phyloP scores from a whole-genome alignment of 192 early-diverging fungal species.

The Coemansia sp. region DNA sequence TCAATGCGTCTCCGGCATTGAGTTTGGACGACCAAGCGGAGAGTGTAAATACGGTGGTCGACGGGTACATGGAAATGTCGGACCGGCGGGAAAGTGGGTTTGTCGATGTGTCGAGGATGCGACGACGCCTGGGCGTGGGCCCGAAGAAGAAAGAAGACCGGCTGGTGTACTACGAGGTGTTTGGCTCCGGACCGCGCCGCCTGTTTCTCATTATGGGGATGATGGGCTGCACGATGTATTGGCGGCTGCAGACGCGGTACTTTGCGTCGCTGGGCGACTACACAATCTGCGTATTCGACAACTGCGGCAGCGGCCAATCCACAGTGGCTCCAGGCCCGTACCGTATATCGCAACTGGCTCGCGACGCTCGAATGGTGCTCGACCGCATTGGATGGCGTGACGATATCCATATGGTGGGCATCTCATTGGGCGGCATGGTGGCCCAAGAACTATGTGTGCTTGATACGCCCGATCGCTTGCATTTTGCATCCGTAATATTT shows the following conservation, averaged over 20 bases:
- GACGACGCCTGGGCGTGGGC: conserved; percentile 13
- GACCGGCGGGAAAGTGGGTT: conserved; percentile 23
- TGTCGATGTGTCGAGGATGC: conserved; percentile 19
- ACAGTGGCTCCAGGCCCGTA: conserved; percentile 30
- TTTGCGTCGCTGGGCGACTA: conserved; percentile 68
- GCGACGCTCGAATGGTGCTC: conserved; percentile 68
- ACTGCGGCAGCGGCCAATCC: conserved; percentile 72
- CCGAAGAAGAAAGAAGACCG: conserved; percentile 11
- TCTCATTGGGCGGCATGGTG: conserved; percentile 89
- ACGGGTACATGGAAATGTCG: conserved; percentile 22
- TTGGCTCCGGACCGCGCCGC: conserved; percentile 69
- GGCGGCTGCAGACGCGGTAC: conserved; percentile 61
- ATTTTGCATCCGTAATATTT: conserved; percentile 35
- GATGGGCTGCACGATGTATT: conserved; percentile 46
- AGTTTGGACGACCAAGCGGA: background rate
- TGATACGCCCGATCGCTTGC: background rate
- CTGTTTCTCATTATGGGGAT: conserved; percentile 75
- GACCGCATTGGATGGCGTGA: conserved; percentile 72
- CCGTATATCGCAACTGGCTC: conserved; percentile 75
- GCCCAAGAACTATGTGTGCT: conserved; percentile 66
- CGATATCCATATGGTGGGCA: conserved; percentile 73
- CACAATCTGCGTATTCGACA: conserved; percentile 78
- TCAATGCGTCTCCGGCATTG: background rate
- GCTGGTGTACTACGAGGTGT: conserved; percentile 75
- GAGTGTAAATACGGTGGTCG: conserved; percentile 11